Percentiles rank a stretch among this genome's conserved stretches.
phyloP scores from a whole-genome alignment of 2,329 filamentous ascomycete species.

The Diplodia mutila region DNA sequence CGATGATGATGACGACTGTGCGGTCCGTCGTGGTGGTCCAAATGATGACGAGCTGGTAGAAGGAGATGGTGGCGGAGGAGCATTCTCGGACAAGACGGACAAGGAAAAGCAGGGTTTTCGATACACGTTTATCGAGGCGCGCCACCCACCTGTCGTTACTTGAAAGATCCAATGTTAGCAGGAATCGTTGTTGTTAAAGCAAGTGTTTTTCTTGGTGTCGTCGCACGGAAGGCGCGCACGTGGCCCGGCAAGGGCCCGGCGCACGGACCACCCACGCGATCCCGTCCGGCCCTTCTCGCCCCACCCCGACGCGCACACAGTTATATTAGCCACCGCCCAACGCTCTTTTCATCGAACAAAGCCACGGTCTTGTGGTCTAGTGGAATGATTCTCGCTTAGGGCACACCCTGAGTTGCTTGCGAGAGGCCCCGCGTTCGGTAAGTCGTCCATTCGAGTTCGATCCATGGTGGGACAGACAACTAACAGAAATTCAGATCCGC shows the following conservation, averaged over 20 bases:
- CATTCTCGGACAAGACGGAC: constrained; percentile 28
- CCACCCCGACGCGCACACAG: background rate
- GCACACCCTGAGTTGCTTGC: background rate
- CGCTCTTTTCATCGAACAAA: background rate
- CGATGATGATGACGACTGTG: no score
- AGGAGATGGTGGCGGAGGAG: constrained; percentile 10
- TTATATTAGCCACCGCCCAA: background rate
- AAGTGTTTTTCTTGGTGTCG: no score
- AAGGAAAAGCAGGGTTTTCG: constrained; percentile 28
- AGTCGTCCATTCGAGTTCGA: background rate
- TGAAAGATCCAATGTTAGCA: no score
- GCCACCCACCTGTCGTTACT: no score
- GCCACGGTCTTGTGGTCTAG: background rate
- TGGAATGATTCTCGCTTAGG: background rate
- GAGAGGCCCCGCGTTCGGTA: background rate
- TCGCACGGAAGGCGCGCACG: no score
- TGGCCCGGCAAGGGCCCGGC: background rate
- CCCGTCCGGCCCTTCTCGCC: background rate
- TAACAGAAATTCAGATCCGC: background rate
- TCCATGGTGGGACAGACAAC: background rate
- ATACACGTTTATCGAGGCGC: no score
- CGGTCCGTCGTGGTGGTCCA: no score
- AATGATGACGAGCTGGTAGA: no score
- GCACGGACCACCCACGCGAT: background rate
- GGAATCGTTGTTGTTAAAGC: no score